Percentiles rank a stretch among this genome's conserved stretches.
Conservation (phyloP, 495 filamentous ascomycete genomes). For the Evansstolkia leycettana region DNA sequence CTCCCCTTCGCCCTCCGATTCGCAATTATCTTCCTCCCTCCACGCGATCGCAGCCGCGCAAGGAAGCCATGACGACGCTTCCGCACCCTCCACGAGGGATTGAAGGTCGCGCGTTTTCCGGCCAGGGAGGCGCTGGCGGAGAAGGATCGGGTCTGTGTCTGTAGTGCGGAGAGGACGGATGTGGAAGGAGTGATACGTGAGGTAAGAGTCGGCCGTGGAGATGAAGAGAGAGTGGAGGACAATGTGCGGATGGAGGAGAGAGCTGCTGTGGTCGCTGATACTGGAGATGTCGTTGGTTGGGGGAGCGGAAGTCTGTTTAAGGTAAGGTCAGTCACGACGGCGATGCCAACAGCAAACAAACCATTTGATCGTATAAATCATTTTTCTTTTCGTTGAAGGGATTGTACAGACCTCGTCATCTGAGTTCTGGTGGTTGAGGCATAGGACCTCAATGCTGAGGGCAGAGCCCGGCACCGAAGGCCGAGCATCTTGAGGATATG, state of each 20-base stretch:
- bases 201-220: slow-evolving; percentile 9
- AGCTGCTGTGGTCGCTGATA: slow-evolving; percentile 20
- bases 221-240: slow-evolving; percentile 18
- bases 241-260: slow-evolving; percentile 20
- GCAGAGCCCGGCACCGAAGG: slow-evolving; percentile 20
- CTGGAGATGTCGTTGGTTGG: slow-evolving; percentile 15
- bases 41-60: slow-evolving; percentile 40
- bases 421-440: neutral
- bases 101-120: slow-evolving; percentile 48
- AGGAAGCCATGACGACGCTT: slow-evolving; percentile 63
- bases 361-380: no score
- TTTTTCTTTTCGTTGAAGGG: slow-evolving; percentile 2
- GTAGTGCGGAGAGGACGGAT: slow-evolving; percentile 8
- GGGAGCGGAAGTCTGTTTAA: slow-evolving; percentile 6
- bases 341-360: no score
- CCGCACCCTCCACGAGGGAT: slow-evolving; percentile 55
- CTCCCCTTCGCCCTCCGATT: slow-evolving; percentile 48
- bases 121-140: slow-evolving; percentile 33
- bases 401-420: slow-evolving; percentile 2
- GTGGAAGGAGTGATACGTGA: slow-evolving; percentile 14
- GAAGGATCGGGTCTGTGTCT: slow-evolving; percentile 24
- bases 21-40: slow-evolving; percentile 42
- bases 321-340: no score
- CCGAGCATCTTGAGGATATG: slow-evolving; percentile 18
- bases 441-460: slow-evolving; percentile 10